Conservation (phyloP, 2,329 filamentous ascomycete species). For the Xylaria multiplex region DNA sequence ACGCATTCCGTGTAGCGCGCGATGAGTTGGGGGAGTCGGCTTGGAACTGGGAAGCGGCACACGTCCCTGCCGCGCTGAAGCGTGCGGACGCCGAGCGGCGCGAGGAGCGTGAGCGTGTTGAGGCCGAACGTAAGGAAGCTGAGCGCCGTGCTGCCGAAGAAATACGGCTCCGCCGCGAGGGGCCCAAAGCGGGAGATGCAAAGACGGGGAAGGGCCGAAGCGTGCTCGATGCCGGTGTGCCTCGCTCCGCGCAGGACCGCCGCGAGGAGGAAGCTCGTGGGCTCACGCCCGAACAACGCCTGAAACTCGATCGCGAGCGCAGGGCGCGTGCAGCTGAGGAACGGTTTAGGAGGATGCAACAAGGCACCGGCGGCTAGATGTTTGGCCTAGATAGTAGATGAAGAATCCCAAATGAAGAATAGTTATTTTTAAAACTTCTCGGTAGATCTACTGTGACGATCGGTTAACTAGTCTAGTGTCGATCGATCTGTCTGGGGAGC, state of each 20-base stretch:
- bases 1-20: conserved; percentile 90
- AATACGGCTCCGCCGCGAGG: conserved; percentile 75
- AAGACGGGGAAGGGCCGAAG: conserved; percentile 57
- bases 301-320: conserved; percentile 85
- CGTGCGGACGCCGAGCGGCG: conserved; percentile 77
- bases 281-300: conserved; percentile 86
- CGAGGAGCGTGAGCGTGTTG: conserved; percentile 74
- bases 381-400: background rate
- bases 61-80: conserved; percentile 76
- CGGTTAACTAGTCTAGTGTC: background rate
- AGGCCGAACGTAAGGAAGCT: conserved; percentile 73
- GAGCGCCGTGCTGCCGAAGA: conserved; percentile 78
- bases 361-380: conserved; percentile 47
- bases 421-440: background rate
- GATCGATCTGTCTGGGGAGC: background rate
- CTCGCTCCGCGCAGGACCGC: conserved; percentile 81
- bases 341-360: conserved; percentile 75
- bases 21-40: conserved; percentile 79
- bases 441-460: background rate
- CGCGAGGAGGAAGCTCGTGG: conserved; percentile 86
- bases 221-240: conserved; percentile 65
- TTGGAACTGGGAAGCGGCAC: conserved; percentile 82
- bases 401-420: background rate
- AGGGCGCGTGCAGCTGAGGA: conserved; percentile 93
- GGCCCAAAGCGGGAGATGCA: conserved; percentile 60